These are phyloP conservation scores for Xanthoconium stramineum DNA, from an alignment of 768 basidiomycete genomes.

Conservation along the genomic window DNA sequence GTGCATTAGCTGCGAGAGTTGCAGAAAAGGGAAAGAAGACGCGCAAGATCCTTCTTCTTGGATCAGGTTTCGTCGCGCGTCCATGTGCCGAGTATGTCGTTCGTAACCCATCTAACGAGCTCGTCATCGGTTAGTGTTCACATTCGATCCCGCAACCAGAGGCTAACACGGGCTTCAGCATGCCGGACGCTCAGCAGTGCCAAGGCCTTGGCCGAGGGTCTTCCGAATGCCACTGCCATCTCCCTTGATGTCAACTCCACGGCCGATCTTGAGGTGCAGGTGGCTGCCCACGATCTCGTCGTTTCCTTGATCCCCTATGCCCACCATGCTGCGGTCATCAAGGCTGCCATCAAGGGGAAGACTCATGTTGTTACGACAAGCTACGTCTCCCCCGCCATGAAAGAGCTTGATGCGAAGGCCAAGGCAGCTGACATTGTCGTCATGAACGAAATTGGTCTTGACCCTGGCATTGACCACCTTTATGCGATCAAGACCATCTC, in stretches of 20 bases:
- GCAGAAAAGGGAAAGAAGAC: slow-evolving; percentile 50
- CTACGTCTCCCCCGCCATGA: slow-evolving; percentile 91
- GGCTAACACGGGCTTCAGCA: slow-evolving; percentile 41
- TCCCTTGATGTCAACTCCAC: slow-evolving; percentile 79
- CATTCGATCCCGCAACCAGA: background rate
- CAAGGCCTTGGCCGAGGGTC: slow-evolving; percentile 59
- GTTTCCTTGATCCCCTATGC: slow-evolving; percentile 97
- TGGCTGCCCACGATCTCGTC: slow-evolving; percentile 88
- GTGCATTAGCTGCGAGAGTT: slow-evolving; percentile 42
- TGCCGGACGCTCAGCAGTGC: slow-evolving; percentile 86
- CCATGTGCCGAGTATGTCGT: slow-evolving; percentile 96
- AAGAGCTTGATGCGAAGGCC: slow-evolving; percentile 74
- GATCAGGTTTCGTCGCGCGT: slow-evolving; percentile 91
- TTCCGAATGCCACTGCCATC: slow-evolving; percentile 69
- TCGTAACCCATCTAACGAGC: slow-evolving; percentile 71
- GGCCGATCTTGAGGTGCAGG: slow-evolving; percentile 69
- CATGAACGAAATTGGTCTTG: slow-evolving; percentile 97
- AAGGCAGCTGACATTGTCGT: slow-evolving; percentile 90
- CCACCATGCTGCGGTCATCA: slow-evolving; percentile 84
- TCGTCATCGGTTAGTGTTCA: slow-evolving; percentile 73
- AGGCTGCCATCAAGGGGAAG: slow-evolving; percentile 78
- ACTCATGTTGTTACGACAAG: slow-evolving; percentile 95
- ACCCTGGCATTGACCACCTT: slow-evolving; percentile 92
- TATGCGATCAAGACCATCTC: slow-evolving; percentile 93
- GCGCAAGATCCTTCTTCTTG: slow-evolving; percentile 76